Evolutionary conservation across 441 rosid genomes (phyloP).

Genomic region (Populus trichocarpa): DNA sequence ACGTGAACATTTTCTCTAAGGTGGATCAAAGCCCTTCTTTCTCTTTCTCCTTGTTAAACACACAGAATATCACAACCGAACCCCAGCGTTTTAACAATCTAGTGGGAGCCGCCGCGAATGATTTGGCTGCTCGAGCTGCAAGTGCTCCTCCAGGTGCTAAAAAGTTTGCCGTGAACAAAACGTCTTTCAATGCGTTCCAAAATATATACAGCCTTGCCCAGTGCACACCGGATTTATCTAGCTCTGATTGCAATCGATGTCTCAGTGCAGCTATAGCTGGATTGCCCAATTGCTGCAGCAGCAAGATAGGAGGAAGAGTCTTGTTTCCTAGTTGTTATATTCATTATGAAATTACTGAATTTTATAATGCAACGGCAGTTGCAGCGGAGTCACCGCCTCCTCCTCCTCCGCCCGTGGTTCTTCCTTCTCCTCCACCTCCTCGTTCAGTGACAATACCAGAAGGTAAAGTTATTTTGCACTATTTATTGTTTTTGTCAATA

Average conservation of each 20-base stretch:
- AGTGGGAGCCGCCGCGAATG: background rate
- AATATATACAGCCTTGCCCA: slow-evolving; percentile 36
- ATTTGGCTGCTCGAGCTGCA: slow-evolving; percentile 10
- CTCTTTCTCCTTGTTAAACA: background rate
- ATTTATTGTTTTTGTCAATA: background rate
- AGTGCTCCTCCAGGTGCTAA: background rate
- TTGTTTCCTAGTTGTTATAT: slow-evolving; percentile 35
- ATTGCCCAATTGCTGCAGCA: slow-evolving; percentile 19
- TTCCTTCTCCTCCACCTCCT: slow-evolving; percentile 3
- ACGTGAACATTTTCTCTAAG: slow-evolving; percentile 6
- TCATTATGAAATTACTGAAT: slow-evolving; percentile 34
- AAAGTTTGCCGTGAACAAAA: slow-evolving; percentile 16
- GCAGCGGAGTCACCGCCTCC: background rate
- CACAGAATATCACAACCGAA: background rate
- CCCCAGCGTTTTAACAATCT: background rate
- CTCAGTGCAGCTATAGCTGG: slow-evolving; percentile 10
- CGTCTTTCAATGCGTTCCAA: background rate
- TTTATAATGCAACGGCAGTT: slow-evolving; percentile 9
- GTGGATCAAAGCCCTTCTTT: background rate
- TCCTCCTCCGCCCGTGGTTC: background rate
- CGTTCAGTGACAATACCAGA: background rate
- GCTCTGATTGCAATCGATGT: slow-evolving; percentile 31
- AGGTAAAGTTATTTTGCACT: slow-evolving; percentile 1
- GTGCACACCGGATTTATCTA: slow-evolving; percentile 47
- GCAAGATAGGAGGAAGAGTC: slow-evolving; percentile 31